Evolutionary conservation across 495 filamentous ascomycete species (phyloP), one percentile per base, ranked within the genome.

Genomic region (Penicillium diatomitis): DNA sequence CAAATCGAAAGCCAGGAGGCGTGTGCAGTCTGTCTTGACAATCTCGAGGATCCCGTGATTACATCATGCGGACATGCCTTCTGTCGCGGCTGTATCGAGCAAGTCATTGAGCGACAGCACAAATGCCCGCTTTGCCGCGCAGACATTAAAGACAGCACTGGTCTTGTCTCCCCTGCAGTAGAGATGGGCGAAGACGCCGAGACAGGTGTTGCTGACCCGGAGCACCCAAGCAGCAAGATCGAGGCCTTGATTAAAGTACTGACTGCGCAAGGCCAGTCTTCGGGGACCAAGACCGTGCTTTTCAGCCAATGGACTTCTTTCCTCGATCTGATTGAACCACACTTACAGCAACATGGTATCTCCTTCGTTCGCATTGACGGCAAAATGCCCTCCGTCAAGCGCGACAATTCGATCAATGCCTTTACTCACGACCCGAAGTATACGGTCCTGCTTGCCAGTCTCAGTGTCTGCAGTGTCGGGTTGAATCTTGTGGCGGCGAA

Each of bases 281-380:
- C 80, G 0, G 74, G 70, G 6, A 88, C 80, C 37, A 96, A 96
- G 61, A 86, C 88, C 3, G 81, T 97, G 45, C 77, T 96, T 33
- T 97, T 97, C 71, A 88, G 83, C 8, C 90, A 96, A 60, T 97
- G 90, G 90, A 96, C 90, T 0, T 84, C 80, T 4, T 96, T 95
- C 71, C 74, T 97, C 2, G 76, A 86, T 41, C 76, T 96, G 45
- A 77, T 95, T 37, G 80, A 88, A 57, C 71, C 75, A 0, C 81
- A 92, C 48, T 74, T 97, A 6, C 58, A 74, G 11, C 71, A 78
- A 10, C 69, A 73, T 6, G 75, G 76, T 0, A 79, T 86, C 60
- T 78, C 68, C 11, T 90, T 81, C 65, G 76, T 76, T 11, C 83
- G 90, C 36, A 83, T 97, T 43, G 90, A 96, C 61, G 90, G 90